phyloP scores from a whole-genome alignment of 1,139 yeast genomes.

The Debaryomyces sp. region DNA sequence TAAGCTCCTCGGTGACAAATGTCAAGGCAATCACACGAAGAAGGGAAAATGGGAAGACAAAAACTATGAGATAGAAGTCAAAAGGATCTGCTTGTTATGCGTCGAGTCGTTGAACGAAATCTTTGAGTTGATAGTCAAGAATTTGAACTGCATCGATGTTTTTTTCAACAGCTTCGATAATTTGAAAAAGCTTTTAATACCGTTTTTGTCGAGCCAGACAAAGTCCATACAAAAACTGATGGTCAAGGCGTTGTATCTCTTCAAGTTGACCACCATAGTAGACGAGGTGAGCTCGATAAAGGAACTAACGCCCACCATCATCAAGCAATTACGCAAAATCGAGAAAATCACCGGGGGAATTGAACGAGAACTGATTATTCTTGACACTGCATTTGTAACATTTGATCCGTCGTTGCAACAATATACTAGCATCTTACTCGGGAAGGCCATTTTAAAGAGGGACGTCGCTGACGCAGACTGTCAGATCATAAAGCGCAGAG shows the following conservation, averaged over 20 bases:
- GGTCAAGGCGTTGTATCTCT: conserved; percentile 26
- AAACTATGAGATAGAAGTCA: conserved; percentile 28
- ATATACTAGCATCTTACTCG: conserved; percentile 42
- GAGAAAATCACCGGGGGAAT: conserved; percentile 43
- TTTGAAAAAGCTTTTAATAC: conserved; percentile 41
- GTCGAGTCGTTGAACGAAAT: conserved; percentile 24
- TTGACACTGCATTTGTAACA: conserved; percentile 33
- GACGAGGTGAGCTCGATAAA: conserved; percentile 26
- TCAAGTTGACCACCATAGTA: conserved; percentile 31
- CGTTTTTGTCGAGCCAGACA: conserved; percentile 38
- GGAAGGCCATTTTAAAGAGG: conserved; percentile 45
- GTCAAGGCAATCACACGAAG: conserved; percentile 9
- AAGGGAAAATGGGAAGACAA: conserved; percentile 32
- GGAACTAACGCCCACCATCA: conserved; percentile 24
- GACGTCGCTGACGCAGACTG: conserved; percentile 35
- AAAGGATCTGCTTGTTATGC: conserved; percentile 23
- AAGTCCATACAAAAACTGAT: conserved; percentile 28
- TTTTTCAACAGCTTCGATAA: conserved; percentile 43
- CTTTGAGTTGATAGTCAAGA: conserved; percentile 26
- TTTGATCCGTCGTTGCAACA: conserved; percentile 40
- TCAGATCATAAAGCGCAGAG: conserved; percentile 39
- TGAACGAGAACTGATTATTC: conserved; percentile 35
- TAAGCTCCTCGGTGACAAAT: conserved; percentile 26
- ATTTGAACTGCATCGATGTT: conserved; percentile 34
- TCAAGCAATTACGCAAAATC: conserved; percentile 35